A percentile compares a stretch with the other conserved stretches of the same genome.
Evolutionary conservation across 345 rosid genomes (phyloP).

Genomic region (Jatropha curcas): DNA sequence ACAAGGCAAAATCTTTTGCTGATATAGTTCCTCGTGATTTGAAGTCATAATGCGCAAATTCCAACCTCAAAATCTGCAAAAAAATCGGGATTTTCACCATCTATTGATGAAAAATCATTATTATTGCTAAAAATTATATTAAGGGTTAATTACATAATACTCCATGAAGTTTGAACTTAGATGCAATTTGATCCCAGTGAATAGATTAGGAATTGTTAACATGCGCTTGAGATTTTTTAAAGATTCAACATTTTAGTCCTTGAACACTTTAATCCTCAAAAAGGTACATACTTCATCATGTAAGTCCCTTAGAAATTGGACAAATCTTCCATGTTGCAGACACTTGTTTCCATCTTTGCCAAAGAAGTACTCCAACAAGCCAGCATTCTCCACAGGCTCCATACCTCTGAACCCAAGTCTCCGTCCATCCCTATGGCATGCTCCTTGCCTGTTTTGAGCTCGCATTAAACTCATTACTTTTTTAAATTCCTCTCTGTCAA

Average conservation of each 20-base stretch:
- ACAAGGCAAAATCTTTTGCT: slow-evolving; percentile 30
- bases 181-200: too few relatives aligned
- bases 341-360: slow-evolving; percentile 28
- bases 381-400: slow-evolving; percentile 31
- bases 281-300: slow-evolving; percentile 23
- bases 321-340: slow-evolving; percentile 26
- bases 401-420: slow-evolving; percentile 14
- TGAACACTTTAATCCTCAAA: too few relatives aligned
- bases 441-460: slow-evolving; percentile 31
- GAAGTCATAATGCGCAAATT: slow-evolving; percentile 33
- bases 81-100: neutral
- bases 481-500: slow-evolving; percentile 29
- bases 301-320: slow-evolving; percentile 27
- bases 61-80: slow-evolving; percentile 25
- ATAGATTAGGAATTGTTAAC: too few relatives aligned
- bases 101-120: neutral
- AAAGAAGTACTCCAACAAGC: slow-evolving; percentile 28
- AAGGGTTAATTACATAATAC: too few relatives aligned
- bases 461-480: slow-evolving; percentile 34
- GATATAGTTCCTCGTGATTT: slow-evolving; percentile 19
- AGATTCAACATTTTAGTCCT: too few relatives aligned
- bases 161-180: too few relatives aligned
- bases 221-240: too few relatives aligned
- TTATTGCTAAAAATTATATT: neutral
- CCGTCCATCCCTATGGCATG: slow-evolving; percentile 24